Base-by-base conservation (phyloP, 768 basidiomycete species). In the Macrolepiota albuminosa region DNA sequence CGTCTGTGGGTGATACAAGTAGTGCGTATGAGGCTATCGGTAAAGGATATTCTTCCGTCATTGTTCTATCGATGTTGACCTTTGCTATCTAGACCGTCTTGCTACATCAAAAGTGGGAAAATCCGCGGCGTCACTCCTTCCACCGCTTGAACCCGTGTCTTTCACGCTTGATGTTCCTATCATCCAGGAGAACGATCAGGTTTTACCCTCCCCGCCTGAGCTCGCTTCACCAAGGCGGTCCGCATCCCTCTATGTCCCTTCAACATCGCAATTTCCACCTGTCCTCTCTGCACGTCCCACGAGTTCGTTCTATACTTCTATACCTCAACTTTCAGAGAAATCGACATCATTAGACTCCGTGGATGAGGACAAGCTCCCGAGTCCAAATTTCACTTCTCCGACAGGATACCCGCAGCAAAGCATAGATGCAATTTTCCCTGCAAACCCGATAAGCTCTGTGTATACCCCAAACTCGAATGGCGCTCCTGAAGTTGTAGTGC, bases 21-120 rank as follows among this genome's bases (percentile, higher is more conserved):
- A 66, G 60, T 62, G 61, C 71, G 26, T 63, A 71, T 34, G 75
- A 75, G 36, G 70, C 73, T 50, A 71, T 75, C 65, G 77, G 84
- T 83, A 57, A 46, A 80, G 75, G 21, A 9, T n/a, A 26, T 18
- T 42, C 10, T 16, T 36, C 7, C 43, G n/a, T 42, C n/a, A 9
- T 45, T 48, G n/a, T 39, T 13, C 4, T 1, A 5, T 26, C 11
- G 33, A 48, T 24, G 24, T 26, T 31, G 13, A 39, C 31, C 34
- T n/a, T 34, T 6, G 29, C 6, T 29, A 3, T 49, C 26, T 29
- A 66, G 67, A 68, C 18, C 65, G 67, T 43, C 42, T 68, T 24
- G 55, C 62, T 14, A 63, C 59, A 51, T 63, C 67, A 24, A 46
- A 57, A 56, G 58, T 58, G 36, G 59, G 64, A 8, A 65, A 61